phyloP scores from a whole-genome alignment of 148 eudicot species.

The Diospyros kaki region DNA sequence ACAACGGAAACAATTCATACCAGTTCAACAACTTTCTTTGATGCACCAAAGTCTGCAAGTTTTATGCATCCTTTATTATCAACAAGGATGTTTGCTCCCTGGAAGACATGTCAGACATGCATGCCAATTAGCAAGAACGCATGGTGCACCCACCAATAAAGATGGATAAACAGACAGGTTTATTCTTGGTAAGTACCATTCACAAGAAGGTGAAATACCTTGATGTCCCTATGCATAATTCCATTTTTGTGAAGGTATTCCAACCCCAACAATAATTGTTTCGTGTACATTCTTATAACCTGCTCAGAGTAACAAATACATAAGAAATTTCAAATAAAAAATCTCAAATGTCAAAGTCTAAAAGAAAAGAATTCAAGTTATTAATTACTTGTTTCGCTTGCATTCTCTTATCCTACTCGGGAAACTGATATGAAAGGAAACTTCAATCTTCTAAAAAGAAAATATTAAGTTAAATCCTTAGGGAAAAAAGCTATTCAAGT shows the following conservation, averaged over 20 bases:
- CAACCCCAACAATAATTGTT: conserved; percentile 69
- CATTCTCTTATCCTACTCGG: not conserved
- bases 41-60: conserved; percentile 98
- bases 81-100: conserved; percentile 99
- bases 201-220: conserved; percentile 33
- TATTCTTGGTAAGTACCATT: not conserved
- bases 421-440: not conserved
- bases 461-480: not conserved
- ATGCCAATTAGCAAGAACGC: too few species aligned
- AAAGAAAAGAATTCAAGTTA: not conserved
- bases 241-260: conserved; percentile 57
- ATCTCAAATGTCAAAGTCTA: not conserved
- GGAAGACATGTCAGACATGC: conserved; percentile 6
- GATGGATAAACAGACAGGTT: too few species aligned
- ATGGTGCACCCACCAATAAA: too few species aligned
- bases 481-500: not conserved
- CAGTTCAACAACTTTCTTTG: conserved; percentile 97
- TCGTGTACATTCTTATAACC: conserved; percentile 84
- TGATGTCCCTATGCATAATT: conserved; percentile 46
- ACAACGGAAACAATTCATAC: conserved; percentile 25
- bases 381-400: too few species aligned
- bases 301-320: conserved; percentile 20
- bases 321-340: not conserved
- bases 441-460: not conserved
- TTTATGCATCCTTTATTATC: conserved; percentile 93